These are phyloP conservation scores for Diaporthe sp. DNA, from an alignment of 2,329 filamentous ascomycete genomes.

Conservation along the genomic window DNA sequence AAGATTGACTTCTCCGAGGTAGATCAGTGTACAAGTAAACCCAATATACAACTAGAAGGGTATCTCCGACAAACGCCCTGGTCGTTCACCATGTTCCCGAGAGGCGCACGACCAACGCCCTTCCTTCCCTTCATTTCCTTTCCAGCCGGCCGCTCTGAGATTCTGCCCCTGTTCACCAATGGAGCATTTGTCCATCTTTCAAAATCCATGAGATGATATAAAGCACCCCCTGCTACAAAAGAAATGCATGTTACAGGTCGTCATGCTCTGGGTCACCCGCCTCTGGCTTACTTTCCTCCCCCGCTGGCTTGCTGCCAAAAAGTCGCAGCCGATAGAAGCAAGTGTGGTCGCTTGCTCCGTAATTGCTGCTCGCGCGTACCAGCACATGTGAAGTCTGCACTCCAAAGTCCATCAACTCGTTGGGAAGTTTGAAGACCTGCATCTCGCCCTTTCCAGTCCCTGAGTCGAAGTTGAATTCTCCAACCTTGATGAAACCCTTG, in stretches of 20 bases:
- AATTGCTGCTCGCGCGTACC: slow-evolving; percentile 69
- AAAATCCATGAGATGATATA: not conserved
- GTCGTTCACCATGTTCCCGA: not conserved
- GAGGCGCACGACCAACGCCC: slow-evolving; percentile 8
- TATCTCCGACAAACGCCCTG: slow-evolving; percentile 24
- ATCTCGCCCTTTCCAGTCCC: slow-evolving; percentile 54
- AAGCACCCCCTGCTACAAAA: not conserved
- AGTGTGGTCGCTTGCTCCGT: slow-evolving; percentile 69
- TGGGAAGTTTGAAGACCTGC: slow-evolving; percentile 66
- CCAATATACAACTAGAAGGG: slow-evolving; percentile 24
- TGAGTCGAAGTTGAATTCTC: slow-evolving; percentile 65
- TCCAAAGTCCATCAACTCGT: slow-evolving; percentile 61
- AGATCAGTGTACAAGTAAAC: slow-evolving; percentile 14
- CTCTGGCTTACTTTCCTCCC: slow-evolving; percentile 31
- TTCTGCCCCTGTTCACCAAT: not conserved
- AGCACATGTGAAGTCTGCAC: slow-evolving; percentile 65
- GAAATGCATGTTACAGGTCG: not conserved
- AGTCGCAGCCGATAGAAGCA: slow-evolving; percentile 75
- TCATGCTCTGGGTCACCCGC: slow-evolving; percentile 12
- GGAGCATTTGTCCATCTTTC: not conserved
- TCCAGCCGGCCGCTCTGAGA: not conserved
- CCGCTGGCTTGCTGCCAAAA: slow-evolving; percentile 58
- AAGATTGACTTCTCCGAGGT: not conserved
- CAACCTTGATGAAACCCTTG: slow-evolving; percentile 67
- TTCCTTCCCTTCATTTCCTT: not conserved